These are phyloP conservation scores for Thelonectria rubi DNA, from an alignment of 2,329 filamentous ascomycete genomes.

Conservation along the genomic window DNA sequence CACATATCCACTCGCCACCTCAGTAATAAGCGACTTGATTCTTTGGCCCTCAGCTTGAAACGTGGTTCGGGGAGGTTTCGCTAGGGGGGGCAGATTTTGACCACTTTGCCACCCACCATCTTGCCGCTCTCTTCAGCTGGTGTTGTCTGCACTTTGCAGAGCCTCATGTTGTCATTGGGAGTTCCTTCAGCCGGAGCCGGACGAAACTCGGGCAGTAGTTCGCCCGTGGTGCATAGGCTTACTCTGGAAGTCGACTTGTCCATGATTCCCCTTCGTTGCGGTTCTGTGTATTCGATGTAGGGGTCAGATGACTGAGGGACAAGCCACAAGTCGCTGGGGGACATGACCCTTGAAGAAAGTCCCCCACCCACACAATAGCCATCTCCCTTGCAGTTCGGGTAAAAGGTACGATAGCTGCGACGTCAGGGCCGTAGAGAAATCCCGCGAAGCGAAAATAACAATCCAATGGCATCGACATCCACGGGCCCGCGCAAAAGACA, in stretches of 20 bases:
- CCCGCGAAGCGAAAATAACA: neutral
- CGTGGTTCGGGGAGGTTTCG: neutral
- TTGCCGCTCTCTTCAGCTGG: neutral
- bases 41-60: neutral
- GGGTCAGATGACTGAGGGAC: neutral
- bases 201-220: neutral
- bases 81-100: neutral
- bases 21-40: neutral
- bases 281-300: neutral
- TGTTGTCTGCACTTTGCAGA: neutral
- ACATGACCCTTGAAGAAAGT: conserved; percentile 5
- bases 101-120: conserved; percentile 2
- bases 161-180: neutral
- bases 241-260: neutral
- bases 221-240: neutral
- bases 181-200: neutral
- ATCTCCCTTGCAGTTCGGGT: neutral
- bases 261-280: neutral
- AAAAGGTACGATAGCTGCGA: neutral
- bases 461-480: neutral
- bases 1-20: neutral
- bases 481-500: neutral
- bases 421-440: neutral
- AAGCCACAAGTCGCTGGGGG: neutral
- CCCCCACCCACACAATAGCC: neutral